A percentile compares a stretch with the other conserved stretches of the same genome.
Conservation (phyloP, 2,329 filamentous ascomycete genomes). For the Raffaelea deltoideospora region DNA sequence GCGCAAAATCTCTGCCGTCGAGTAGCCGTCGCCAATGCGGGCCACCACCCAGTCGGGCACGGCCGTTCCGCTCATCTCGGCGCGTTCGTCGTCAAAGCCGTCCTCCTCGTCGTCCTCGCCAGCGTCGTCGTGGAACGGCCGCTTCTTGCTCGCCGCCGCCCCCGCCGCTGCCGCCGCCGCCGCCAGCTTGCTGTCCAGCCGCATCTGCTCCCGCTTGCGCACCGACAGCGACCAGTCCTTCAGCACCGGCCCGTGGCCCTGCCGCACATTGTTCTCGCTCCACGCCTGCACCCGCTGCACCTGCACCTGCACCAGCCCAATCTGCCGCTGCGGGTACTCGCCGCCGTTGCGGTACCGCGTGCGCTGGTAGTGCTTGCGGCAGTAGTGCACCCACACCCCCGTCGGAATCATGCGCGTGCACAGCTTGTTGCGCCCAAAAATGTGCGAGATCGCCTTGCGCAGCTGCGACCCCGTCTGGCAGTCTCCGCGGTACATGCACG, state of each 20-base stretch:
- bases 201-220: conserved; percentile 48
- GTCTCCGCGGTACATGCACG: conserved; percentile 39
- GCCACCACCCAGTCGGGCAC: conserved; percentile 34
- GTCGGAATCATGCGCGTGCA: conserved; percentile 57
- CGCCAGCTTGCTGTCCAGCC: conserved; percentile 27
- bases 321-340: conserved; percentile 47
- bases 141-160: conserved; percentile 17
- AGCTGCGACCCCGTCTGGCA: conserved; percentile 46
- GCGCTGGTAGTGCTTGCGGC: conserved; percentile 72
- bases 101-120: conserved; percentile 18
- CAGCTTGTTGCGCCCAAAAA: conserved; percentile 71
- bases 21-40: conserved; percentile 30
- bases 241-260: conserved; percentile 27
- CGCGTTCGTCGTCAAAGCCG: conserved; percentile 8
- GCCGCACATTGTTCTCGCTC: conserved; percentile 33
- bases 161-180: too few species aligned
- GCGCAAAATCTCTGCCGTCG: conserved; percentile 28
- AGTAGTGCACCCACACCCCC: conserved; percentile 59
- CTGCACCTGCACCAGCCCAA: conserved; percentile 47
- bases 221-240: conserved; percentile 46
- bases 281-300: conserved; percentile 48
- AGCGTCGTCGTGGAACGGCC: conserved; percentile 14
- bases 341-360: conserved; percentile 51
- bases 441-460: conserved; percentile 65
- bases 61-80: conserved; percentile 22